Percentiles rank a stretch among this genome's conserved stretches.
These are phyloP conservation scores for Sequoiadendron giganteum DNA, from an alignment of 75 land plant genomes.

Conservation along the genomic window DNA sequence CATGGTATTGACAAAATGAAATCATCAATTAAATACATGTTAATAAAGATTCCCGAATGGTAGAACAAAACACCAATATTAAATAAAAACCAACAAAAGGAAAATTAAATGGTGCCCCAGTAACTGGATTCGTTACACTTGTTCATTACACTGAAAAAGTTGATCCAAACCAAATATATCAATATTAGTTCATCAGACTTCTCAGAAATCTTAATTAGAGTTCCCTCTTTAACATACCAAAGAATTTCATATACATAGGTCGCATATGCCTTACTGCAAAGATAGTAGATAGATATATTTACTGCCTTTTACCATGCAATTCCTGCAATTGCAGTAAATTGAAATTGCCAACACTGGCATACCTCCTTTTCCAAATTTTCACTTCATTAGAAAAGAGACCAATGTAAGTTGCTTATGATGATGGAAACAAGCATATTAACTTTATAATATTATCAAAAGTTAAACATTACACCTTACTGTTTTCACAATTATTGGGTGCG, in stretches of 20 bases:
- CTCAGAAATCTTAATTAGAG: neutral
- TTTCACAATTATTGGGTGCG: slow-evolving; percentile 31
- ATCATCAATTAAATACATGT: neutral
- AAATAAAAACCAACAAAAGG: neutral
- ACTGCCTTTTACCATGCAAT: neutral
- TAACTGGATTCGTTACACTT: neutral
- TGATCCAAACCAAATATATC: neutral
- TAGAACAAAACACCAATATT: neutral
- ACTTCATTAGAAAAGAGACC: neutral
- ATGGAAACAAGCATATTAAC: neutral
- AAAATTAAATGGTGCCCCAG: neutral
- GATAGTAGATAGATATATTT: neutral
- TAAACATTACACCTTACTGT: neutral
- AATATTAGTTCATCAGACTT: neutral
- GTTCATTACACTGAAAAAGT: neutral
- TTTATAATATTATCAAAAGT: neutral
- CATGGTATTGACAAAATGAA: neutral
- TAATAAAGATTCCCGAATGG: neutral
- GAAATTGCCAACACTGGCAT: neutral
- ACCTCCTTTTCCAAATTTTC: neutral
- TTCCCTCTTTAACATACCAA: neutral
- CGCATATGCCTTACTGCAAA: neutral
- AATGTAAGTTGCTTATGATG: neutral
- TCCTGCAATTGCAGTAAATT: neutral
- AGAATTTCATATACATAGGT: neutral